phyloP scores from a whole-genome alignment of 441 rosid genomes.

The Bruguiera hainesii region DNA sequence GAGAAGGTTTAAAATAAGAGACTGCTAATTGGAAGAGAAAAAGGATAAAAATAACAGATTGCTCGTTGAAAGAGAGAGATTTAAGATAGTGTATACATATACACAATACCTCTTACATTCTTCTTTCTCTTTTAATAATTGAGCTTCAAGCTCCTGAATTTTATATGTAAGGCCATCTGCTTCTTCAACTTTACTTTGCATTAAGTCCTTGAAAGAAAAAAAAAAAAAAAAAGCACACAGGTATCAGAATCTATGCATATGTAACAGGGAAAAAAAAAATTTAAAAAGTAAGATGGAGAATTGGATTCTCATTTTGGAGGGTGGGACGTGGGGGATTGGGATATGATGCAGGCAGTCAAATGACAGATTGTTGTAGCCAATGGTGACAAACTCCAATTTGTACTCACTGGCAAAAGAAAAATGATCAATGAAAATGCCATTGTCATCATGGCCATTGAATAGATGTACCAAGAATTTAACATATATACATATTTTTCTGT shows the following conservation, averaged over 20 bases:
- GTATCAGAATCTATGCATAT: slow-evolving; percentile 8
- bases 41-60: neutral
- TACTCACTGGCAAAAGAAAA: too few relatives aligned
- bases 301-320: too few relatives aligned
- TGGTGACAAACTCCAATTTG: too few relatives aligned
- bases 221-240: slow-evolving; percentile 20
- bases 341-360: too few relatives aligned
- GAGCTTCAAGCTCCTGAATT: slow-evolving; percentile 67
- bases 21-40: slow-evolving; percentile 12
- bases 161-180: slow-evolving; percentile 61
- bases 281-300: too few relatives aligned
- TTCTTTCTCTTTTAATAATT: slow-evolving; percentile 68
- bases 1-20: too few relatives aligned
- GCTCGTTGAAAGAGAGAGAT: neutral
- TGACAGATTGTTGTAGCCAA: too few relatives aligned
- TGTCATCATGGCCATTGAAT: too few relatives aligned
- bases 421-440: too few relatives aligned
- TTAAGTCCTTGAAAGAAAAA: slow-evolving; percentile 30
- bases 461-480: too few relatives aligned
- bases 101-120: slow-evolving; percentile 60
- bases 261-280: neutral
- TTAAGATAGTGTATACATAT: slow-evolving; percentile 2
- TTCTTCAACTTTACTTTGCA: slow-evolving; percentile 69
- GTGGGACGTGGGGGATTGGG: too few relatives aligned
- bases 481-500: too few relatives aligned